A percentile compares a stretch with the other conserved stretches of the same genome.
Conservation (phyloP, 805 yeast genomes). For the Metschnikowia bowlesiae region DNA sequence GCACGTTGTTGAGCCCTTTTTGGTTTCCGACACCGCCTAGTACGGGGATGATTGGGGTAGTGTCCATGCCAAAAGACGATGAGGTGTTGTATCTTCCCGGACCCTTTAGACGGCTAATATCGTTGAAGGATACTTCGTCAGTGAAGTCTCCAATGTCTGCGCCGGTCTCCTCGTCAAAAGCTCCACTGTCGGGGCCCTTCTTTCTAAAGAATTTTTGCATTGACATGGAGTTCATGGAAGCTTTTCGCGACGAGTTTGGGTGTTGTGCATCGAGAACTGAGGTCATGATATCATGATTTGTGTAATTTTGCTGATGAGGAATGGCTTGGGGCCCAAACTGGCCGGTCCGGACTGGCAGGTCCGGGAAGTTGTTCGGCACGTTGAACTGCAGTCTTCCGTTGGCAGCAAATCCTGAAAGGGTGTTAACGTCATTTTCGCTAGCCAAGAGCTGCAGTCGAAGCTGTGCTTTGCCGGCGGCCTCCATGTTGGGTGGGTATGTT, state of each 20-base stretch:
- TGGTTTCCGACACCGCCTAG: constrained; percentile 33
- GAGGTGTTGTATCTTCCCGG: constrained; percentile 54
- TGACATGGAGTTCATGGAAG: constrained; percentile 34
- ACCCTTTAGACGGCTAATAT: constrained; percentile 58
- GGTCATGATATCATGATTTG: constrained; percentile 27
- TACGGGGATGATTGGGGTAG: constrained; percentile 76
- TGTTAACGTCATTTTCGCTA: constrained; percentile 26
- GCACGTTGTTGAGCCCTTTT: constrained; percentile 44
- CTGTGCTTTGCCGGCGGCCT: constrained; percentile 17
- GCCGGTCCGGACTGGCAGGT: constrained; percentile 5
- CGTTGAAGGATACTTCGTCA: constrained; percentile 53
- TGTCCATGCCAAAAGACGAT: constrained; percentile 37
- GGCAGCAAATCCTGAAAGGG: constrained; percentile 15
- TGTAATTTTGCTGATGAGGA: constrained; percentile 3
- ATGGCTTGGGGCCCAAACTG: not conserved
- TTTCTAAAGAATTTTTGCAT: constrained; percentile 42
- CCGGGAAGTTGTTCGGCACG: constrained; percentile 1
- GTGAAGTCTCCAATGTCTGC: constrained; percentile 33
- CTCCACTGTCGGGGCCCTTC: constrained; percentile 24
- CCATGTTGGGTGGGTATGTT: constrained; percentile 5
- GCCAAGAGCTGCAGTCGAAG: constrained; percentile 32
- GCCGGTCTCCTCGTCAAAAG: constrained; percentile 36
- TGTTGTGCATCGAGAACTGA: constrained; percentile 15
- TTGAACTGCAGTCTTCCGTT: constrained; percentile 13
- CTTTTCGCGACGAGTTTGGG: constrained; percentile 24